phyloP scores from a whole-genome alignment of 192 early-diverging fungal species.

The Podila epigama region DNA sequence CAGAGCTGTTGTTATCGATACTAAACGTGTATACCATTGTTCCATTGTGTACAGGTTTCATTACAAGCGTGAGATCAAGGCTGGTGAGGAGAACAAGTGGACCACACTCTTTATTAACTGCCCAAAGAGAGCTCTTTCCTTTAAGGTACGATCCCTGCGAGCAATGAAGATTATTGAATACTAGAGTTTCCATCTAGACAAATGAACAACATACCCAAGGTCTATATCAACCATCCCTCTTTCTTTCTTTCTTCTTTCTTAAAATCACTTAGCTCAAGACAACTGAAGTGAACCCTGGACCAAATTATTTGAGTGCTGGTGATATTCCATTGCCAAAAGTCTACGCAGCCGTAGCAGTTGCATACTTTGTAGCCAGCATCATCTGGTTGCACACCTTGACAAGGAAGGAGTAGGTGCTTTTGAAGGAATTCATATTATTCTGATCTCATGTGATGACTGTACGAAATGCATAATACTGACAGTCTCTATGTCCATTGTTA shows the following conservation, averaged over 20 bases:
- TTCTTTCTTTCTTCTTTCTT: not conserved
- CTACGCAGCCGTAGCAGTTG: constrained; percentile 44
- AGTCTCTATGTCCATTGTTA: not conserved
- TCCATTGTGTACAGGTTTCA: constrained; percentile 42
- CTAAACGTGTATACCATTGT: too few species aligned
- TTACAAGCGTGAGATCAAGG: constrained; percentile 25
- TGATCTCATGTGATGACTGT: not conserved
- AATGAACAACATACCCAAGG: too few species aligned
- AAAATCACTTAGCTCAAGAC: constrained; percentile 45
- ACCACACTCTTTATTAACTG: constrained; percentile 57
- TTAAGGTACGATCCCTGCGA: constrained; percentile 33
- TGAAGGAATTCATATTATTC: not conserved
- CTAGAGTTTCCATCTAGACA: not conserved
- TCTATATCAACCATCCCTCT: too few species aligned
- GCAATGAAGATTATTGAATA: not conserved
- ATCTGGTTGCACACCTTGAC: constrained; percentile 44
- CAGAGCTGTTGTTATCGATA: too few species aligned
- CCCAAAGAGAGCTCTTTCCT: constrained; percentile 41
- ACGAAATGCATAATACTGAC: not conserved
- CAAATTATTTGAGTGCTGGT: constrained; percentile 59
- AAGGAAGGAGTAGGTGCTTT: constrained; percentile 20
- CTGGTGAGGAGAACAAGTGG: constrained; percentile 55
- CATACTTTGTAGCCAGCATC: constrained; percentile 43
- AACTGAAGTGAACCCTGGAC: constrained; percentile 56
- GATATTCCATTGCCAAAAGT: constrained; percentile 59